Base-by-base conservation (phyloP, 768 basidiomycete species). In the Mycena haematopus region DNA sequence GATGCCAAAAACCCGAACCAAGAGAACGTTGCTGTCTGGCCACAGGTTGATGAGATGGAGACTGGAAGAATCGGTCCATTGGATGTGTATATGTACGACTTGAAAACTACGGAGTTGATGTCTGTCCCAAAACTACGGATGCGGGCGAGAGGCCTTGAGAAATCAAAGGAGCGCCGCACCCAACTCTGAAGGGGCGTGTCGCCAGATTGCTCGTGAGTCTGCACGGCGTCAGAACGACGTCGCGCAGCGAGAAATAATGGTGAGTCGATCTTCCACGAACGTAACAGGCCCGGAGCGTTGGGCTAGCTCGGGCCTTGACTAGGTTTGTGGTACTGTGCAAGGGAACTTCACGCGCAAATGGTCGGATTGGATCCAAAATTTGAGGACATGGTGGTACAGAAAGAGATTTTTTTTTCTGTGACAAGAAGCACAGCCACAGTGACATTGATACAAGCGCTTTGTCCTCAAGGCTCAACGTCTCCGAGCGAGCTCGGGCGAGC, bases 211-310 rank as follows among this genome's bases (percentile, higher is more conserved):
- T 38, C 65, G 65, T 63, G 47, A 15, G 42, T 35, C 65, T 60
- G 62, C 42, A 46, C 54, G 50, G 62, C 62, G 58, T 52, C 65
- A 66, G 56, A 60, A 66, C 65, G 65, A 54, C 62, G 55, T 50
- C 58, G 58, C 24, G 21, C 61, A 63, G 65, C 65, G 55, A 60
- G 62, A 44, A 61, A 56, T 22, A 35, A 13, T 56, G 36, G 58
- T 21, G 62, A 62, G 44, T 66, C 35, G 1, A 38, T 66, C 52
- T 66, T 66, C 65, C 65, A 66, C 65, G 65, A 66, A 63, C 62
- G 65, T 66, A 66, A 66, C 65, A 66, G 65, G 65, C 60, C 60
- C 61, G 19, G n/a, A 60, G 61, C 65, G 62, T 56, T 25, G 58
- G 44, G 29, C 10, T 62, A 63, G 62, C 65, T 58, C 31, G 58